Base-by-base conservation (phyloP, 2,329 filamentous ascomycete genomes). In the Fusarium transvaalense region DNA sequence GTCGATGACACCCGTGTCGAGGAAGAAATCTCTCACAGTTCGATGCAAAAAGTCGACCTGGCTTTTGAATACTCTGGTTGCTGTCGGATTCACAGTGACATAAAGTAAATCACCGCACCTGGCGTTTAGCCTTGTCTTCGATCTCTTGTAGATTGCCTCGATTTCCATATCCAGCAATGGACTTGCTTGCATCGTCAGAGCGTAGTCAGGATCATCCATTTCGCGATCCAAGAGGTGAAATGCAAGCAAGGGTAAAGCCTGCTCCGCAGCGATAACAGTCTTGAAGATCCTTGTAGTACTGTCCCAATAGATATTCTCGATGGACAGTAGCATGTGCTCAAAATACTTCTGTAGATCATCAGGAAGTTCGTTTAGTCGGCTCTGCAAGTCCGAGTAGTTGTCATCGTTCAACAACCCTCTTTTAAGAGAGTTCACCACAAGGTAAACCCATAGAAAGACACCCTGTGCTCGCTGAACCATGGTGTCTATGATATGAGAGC, bases 1-100 rank as follows among this genome's bases (percentile, higher is more conserved):
- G 19, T 42, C 37, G 13, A 53, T 42, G 12, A 32, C 50, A 1
- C 37, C 19, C 0, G 50, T 53, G 25, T 53, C 37, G 1, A 53
- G 27, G 15, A 53, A 53, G 37, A 53, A 53, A n/a, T 53, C 50
- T 2, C 37, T 32, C 12, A 32, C 50, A 5, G 50, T 53, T 32
- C 50, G 27, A 13, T 43, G 50, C 6, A 53, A 3, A 14, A 53
- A 53, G 19, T 42, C 50, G 0, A 53, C 50, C 2, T 42, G 48
- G 29, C n/a, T 29, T n/a, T 31, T 41, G 48, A 31, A 52, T 3
- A 41, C 2, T 10, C 23, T 10, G 2, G 25, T 41, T 17, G 31
- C 48, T 6, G 19, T 17, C 6, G 3, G 23, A 6, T 42, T n/a
- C 4, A 10, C 15, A 7, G 37, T 52, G 7, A 25, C 37, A 4